Percentiles rank a stretch among this genome's conserved stretches.
Conservation (phyloP, 140 eudicot species). For the Stevia rebaudiana region DNA sequence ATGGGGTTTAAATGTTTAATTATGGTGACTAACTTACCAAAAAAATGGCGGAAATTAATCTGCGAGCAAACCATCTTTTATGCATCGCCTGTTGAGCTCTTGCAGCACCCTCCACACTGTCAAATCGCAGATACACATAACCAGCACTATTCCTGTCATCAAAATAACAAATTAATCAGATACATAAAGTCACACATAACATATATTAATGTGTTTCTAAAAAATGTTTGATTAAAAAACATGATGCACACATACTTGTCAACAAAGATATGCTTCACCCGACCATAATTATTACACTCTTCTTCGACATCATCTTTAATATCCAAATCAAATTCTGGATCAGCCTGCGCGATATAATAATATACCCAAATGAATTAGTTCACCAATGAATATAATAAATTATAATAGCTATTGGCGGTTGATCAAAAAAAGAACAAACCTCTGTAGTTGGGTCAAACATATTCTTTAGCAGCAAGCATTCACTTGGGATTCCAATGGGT, state of each 20-base stretch:
- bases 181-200: neutral
- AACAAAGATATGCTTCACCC: slow-evolving; percentile 71
- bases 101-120: slow-evolving; percentile 62
- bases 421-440: slow-evolving; percentile 31
- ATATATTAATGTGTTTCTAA: neutral
- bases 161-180: neutral
- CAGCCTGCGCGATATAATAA: slow-evolving; percentile 42
- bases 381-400: neutral
- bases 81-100: slow-evolving; percentile 90
- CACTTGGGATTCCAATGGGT: slow-evolving; percentile 81
- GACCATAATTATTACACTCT: slow-evolving; percentile 84
- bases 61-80: slow-evolving; percentile 86
- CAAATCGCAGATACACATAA: slow-evolving; percentile 72
- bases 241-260: slow-evolving; percentile 62
- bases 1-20: neutral
- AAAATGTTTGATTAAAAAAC: neutral
- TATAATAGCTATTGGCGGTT: neutral
- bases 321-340: slow-evolving; percentile 88
- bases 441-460: slow-evolving; percentile 78
- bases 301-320: slow-evolving; percentile 82
- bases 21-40: slow-evolving; percentile 38
- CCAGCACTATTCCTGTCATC: slow-evolving; percentile 69
- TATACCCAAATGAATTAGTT: neutral
- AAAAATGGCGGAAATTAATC: slow-evolving; percentile 69
- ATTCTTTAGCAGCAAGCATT: slow-evolving; percentile 75